Conservation (phyloP, 1,139 yeast genomes). For the Meyerozyma athensensis region DNA sequence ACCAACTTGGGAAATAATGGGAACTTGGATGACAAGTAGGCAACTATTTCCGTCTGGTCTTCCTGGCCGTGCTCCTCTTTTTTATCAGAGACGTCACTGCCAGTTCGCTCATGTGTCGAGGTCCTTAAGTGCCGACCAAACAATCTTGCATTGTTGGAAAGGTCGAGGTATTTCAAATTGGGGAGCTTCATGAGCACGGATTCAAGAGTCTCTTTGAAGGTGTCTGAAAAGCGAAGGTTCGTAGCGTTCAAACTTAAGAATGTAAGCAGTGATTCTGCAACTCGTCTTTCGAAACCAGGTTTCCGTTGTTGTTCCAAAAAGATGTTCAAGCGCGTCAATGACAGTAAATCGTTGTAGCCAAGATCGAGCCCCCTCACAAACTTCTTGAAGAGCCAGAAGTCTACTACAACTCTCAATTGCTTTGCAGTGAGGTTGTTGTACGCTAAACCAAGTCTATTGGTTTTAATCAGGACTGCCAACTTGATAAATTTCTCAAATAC, state of each 20-base stretch:
- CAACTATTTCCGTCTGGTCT: conserved; percentile 21
- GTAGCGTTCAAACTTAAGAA: conserved; percentile 52
- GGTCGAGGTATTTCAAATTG: conserved; percentile 56
- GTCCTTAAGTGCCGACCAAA: conserved; percentile 27
- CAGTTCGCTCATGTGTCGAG: background rate
- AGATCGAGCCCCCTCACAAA: conserved; percentile 56
- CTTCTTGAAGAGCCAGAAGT: conserved; percentile 33
- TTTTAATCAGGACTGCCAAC: conserved; percentile 47
- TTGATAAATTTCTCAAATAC: conserved; percentile 56
- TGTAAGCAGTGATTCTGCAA: conserved; percentile 25
- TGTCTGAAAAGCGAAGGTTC: conserved; percentile 31
- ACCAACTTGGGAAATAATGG: conserved; percentile 56
- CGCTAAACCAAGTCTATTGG: conserved; percentile 62
- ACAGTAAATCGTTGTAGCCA: conserved; percentile 63
- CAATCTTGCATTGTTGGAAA: conserved; percentile 59
- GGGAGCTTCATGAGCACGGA: conserved; percentile 37
- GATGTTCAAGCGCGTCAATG: conserved; percentile 23
- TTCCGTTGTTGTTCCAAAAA: conserved; percentile 20
- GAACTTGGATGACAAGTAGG: conserved; percentile 46
- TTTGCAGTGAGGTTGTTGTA: conserved; percentile 52
- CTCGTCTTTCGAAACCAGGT: conserved; percentile 16
- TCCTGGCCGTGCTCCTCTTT: conserved; percentile 4
- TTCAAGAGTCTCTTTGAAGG: conserved; percentile 31
- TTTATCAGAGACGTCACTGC: background rate
- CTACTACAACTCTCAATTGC: conserved; percentile 48